These are phyloP conservation scores for Ogataea allantospora DNA, from an alignment of 805 yeast species.

Conservation along the genomic window DNA sequence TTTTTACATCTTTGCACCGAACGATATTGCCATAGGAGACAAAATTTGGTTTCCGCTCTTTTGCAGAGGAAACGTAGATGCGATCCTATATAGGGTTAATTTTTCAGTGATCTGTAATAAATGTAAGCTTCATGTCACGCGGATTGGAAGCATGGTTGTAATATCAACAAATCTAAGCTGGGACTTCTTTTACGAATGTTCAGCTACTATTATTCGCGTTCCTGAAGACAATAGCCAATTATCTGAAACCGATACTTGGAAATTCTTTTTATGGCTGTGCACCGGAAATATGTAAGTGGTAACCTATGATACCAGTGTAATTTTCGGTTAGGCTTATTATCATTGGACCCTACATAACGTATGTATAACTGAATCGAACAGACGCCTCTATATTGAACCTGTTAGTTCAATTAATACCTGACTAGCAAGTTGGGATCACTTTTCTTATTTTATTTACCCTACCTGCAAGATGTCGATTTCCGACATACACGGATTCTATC, in stretches of 20 bases:
- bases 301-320: neutral
- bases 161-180: too few species aligned
- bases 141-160: too few species aligned
- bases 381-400: too few species aligned
- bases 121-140: too few species aligned
- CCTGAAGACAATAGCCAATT: neutral
- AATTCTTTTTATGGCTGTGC: neutral
- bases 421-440: neutral
- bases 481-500: conserved; percentile 10
- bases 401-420: neutral
- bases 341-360: too few species aligned
- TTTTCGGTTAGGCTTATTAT: neutral
- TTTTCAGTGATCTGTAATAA: too few species aligned
- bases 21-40: neutral
- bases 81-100: too few species aligned
- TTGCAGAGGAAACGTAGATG: too few species aligned
- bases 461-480: conserved; percentile 4
- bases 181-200: too few species aligned
- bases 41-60: neutral
- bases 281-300: neutral
- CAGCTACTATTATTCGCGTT: neutral
- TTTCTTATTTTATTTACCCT: conserved; percentile 4
- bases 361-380: too few species aligned
- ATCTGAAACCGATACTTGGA: neutral
- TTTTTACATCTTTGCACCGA: conserved; percentile 5